Conservation (phyloP, 192 early-diverging fungal species). For the Helicostylum pulchrum region DNA sequence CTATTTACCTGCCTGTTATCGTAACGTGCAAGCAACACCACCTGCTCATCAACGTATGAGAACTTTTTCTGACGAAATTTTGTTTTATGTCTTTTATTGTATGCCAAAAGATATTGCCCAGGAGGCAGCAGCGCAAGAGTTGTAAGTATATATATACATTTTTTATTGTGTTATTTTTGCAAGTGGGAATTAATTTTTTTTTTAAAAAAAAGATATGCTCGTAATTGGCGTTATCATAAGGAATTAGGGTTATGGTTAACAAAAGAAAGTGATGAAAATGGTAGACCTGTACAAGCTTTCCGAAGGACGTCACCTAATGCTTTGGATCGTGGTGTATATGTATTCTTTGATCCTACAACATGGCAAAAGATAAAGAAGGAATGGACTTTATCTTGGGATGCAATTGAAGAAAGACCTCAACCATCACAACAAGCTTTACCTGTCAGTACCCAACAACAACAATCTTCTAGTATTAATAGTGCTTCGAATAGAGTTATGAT, state of each 20-base stretch:
- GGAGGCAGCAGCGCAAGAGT: slow-evolving; percentile 91
- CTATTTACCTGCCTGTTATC: slow-evolving; percentile 81
- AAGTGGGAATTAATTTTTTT: neutral
- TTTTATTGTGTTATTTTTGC: neutral
- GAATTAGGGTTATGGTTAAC: slow-evolving; percentile 90
- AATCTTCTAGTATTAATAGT: neutral
- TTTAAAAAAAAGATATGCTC: slow-evolving; percentile 51
- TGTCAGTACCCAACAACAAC: slow-evolving; percentile 2
- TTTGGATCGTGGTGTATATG: slow-evolving; percentile 82
- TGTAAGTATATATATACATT: slow-evolving; percentile 42
- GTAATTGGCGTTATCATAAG: slow-evolving; percentile 97
- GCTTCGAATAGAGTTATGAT: slow-evolving; percentile 27
- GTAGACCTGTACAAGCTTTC: slow-evolving; percentile 53
- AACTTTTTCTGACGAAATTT: slow-evolving; percentile 83
- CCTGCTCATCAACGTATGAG: slow-evolving; percentile 70
- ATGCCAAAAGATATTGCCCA: slow-evolving; percentile 91
- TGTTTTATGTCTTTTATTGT: slow-evolving; percentile 98
- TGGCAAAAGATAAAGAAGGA: slow-evolving; percentile 94
- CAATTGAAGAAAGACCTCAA: slow-evolving; percentile 77
- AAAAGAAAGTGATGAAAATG: slow-evolving; percentile 62
- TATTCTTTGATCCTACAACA: slow-evolving; percentile 88
- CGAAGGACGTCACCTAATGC: slow-evolving; percentile 39
- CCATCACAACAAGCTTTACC: slow-evolving; percentile 11
- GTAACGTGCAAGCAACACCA: slow-evolving; percentile 64
- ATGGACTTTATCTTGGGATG: slow-evolving; percentile 80